A percentile compares a stretch with the other conserved stretches of the same genome.
Evolutionary conservation across 73 alveolate species (phyloP).

Genomic region (Blepharisma japonicum): DNA sequence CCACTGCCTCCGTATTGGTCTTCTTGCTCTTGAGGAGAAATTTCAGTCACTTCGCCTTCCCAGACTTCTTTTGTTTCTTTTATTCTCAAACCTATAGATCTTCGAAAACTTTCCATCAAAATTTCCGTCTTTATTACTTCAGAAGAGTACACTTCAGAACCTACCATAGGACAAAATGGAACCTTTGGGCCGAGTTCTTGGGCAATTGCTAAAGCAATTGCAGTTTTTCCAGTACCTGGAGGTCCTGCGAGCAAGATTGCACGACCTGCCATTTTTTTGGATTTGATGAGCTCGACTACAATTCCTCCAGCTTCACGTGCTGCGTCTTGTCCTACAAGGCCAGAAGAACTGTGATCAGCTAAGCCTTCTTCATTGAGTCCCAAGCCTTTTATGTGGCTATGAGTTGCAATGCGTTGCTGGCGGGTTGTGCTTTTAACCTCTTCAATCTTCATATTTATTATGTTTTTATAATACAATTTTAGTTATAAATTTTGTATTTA

Average conservation of each 20-base stretch:
- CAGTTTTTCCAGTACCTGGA: conserved; percentile 99
- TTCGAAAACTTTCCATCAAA: conserved; percentile 98
- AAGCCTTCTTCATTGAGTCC: background rate
- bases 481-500: too few species aligned
- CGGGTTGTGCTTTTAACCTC: conserved; percentile 98
- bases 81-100: conserved; percentile 97
- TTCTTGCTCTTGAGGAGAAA: conserved; percentile 96
- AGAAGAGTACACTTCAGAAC: conserved; percentile 98
- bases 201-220: conserved; percentile 86
- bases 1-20: conserved; percentile 94
- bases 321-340: conserved; percentile 98
- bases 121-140: conserved; percentile 99
- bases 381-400: conserved; percentile 95
- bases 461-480: too few species aligned
- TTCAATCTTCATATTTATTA: conserved; percentile 68
- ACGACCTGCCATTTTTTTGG: conserved; percentile 99
- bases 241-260: conserved; percentile 99
- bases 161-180: conserved; percentile 99
- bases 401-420: conserved; percentile 96
- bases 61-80: conserved; percentile 99
- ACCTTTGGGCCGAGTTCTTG: conserved; percentile 98
- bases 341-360: background rate
- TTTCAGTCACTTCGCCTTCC: conserved; percentile 99
- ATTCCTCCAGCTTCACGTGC: conserved; percentile 96
- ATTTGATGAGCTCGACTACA: conserved; percentile 95